Evolutionary conservation across 495 filamentous ascomycete genomes (phyloP).

Genomic region (Penicillium cosmopolitanum): DNA sequence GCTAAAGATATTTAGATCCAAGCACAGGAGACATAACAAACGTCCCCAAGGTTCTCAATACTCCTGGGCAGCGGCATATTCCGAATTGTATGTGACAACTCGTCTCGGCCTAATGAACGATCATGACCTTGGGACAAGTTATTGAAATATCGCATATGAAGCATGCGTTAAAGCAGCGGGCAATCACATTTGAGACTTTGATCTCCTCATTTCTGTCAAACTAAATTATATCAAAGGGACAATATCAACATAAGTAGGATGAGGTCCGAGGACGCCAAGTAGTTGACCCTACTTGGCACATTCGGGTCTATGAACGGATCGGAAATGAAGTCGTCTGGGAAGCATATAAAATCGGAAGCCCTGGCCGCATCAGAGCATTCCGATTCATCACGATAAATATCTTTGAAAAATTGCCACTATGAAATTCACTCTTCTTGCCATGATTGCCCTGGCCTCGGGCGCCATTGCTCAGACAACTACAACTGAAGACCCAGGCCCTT

Average conservation of each 20-base stretch:
- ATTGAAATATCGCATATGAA: no score
- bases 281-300: not conserved
- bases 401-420: not conserved
- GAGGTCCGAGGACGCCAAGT: not conserved
- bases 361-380: not conserved
- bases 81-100: not conserved
- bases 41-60: slow-evolving; percentile 5
- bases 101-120: not conserved
- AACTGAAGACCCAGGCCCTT: slow-evolving; percentile 27
- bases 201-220: not conserved
- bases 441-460: slow-evolving; percentile 22
- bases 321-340: not conserved
- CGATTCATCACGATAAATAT: not conserved
- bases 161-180: no score
- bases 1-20: not conserved
- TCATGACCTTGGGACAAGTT: no score
- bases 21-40: not conserved
- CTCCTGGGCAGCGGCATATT: not conserved
- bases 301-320: not conserved
- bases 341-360: not conserved
- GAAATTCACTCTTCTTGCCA: slow-evolving; percentile 16
- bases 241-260: not conserved
- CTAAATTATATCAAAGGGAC: not conserved
- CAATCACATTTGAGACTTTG: not conserved
- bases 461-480: slow-evolving; percentile 9